phyloP scores from a whole-genome alignment of 192 early-diverging fungal genomes.

The Spizellomyces sp. region DNA sequence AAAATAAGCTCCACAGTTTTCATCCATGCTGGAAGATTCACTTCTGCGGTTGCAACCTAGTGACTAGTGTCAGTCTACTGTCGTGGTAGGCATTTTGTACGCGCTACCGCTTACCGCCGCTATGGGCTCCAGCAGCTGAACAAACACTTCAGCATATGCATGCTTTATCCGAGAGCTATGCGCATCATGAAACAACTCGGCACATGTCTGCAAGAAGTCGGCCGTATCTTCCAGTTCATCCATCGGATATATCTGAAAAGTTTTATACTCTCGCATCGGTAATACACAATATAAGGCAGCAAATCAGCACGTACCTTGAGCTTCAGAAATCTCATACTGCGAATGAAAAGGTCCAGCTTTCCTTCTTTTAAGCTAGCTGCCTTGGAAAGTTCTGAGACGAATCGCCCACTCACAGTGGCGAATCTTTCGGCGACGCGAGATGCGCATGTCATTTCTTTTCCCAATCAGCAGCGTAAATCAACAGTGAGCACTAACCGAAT shows the following conservation, averaged over 20 bases:
- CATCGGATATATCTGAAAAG: constrained; percentile 81
- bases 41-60: constrained; percentile 80
- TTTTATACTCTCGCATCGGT: background rate
- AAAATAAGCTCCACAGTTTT: constrained; percentile 91
- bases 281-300: constrained; percentile 31
- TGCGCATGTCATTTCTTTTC: background rate
- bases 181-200: constrained; percentile 84
- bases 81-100: too few relatives aligned
- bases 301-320: constrained; percentile 55
- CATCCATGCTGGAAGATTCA: constrained; percentile 91
- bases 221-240: constrained; percentile 91
- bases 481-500: constrained; percentile 52
- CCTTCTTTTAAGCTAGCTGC: constrained; percentile 54
- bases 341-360: constrained; percentile 84
- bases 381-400: constrained; percentile 59
- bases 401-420: constrained; percentile 89
- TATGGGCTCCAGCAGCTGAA: constrained; percentile 87
- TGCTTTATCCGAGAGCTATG: constrained; percentile 78
- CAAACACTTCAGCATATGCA: constrained; percentile 89
- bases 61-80: constrained; percentile 32
- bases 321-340: constrained; percentile 87
- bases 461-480: constrained; percentile 10
- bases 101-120: constrained; percentile 29
- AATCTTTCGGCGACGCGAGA: constrained; percentile 51
- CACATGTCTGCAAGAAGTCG: constrained; percentile 89